Evolutionary conservation across 176 grass and related monocot genomes (phyloP), one percentile per base, ranked within the genome.

Genomic region (Bothriochloa decipiens): DNA sequence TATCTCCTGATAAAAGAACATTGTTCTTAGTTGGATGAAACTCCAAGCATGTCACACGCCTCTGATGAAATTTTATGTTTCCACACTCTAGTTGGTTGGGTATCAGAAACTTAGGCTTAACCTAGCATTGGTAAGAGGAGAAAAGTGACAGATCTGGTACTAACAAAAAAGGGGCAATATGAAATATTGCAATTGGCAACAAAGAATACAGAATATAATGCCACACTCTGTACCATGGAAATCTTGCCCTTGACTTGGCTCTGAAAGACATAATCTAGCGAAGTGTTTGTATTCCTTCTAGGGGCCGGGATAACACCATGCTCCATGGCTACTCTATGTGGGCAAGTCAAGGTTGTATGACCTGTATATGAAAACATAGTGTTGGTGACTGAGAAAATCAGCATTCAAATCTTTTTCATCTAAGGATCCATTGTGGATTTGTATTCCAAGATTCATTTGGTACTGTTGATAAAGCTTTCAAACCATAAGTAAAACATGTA

Each of bases 321-420:
- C 73, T 98, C 96, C 92, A 93, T 95, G 32, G 92, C 89, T 63
- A 95, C 87, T 79, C 96, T 90, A 52, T 98, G 96, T 1, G 93
- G 91, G 87, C 96, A 98, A 46, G 64, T 92, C 89, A 95, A 85
- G 67, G 96, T 98, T 37, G 96, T 98, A 80, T 98, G 96, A 18
- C 96, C 96, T 98, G 79, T 70, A 43, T 52, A 36, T 3, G 17
- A 66, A 42, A 82, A 37, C 23, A 33, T 45, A 18, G 72, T 65
- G 26, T 78, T 17, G 78, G 8, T 55, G 27, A 65, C 11, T 12
- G 7, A 4, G 11, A 28, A 35, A 72, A 10, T 33, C 65, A 71
- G 32, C 18, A 71, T 22, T 65, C 43, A 23, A 32, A 20, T 7
- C 7, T 42, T 75, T 75, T 79, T 42, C 37, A 32, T 35, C 18